Evolutionary conservation across 495 filamentous ascomycete species (phyloP).

Genomic region (Penicillium fimorum): DNA sequence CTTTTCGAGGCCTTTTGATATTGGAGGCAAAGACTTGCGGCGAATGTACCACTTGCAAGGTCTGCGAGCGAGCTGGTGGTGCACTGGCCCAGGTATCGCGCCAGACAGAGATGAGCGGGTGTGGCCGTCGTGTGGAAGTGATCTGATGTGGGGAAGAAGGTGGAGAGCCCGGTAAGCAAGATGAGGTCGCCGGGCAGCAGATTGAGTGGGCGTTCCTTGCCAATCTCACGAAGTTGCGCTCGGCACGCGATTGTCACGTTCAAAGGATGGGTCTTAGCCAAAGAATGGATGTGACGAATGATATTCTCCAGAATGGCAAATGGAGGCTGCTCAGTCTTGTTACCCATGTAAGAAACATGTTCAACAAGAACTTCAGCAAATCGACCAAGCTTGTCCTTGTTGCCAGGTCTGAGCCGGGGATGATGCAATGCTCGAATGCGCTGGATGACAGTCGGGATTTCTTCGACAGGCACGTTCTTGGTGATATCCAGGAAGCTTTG

Average conservation of each 20-base stretch:
- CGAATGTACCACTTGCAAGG: conserved; percentile 71
- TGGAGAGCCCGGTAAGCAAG: conserved; percentile 74
- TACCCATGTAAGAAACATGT: conserved; percentile 69
- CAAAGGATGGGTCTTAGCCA: conserved; percentile 78
- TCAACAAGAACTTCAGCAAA: conserved; percentile 76
- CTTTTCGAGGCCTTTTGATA: conserved; percentile 80
- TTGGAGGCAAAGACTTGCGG: conserved; percentile 70
- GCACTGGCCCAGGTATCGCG: conserved; percentile 77
- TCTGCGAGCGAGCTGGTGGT: conserved; percentile 61
- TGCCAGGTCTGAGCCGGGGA: conserved; percentile 76
- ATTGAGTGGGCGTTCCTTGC: conserved; percentile 55
- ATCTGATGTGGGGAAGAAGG: conserved; percentile 91
- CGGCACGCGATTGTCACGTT: conserved; percentile 77
- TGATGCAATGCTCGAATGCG: conserved; percentile 86
- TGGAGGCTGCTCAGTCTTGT: conserved; percentile 47
- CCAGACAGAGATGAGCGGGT: conserved; percentile 77
- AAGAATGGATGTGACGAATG: conserved; percentile 78
- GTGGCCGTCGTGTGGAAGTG: conserved; percentile 94
- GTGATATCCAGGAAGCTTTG: conserved; percentile 67
- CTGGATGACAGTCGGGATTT: conserved; percentile 78
- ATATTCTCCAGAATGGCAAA: conserved; percentile 64
- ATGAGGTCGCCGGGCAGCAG: conserved; percentile 74
- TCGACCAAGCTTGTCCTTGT: conserved; percentile 75
- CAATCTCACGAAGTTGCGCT: conserved; percentile 63
- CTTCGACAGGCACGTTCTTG: conserved; percentile 52